These are phyloP conservation scores for Paulownia fortunei DNA, from an alignment of 257 asterid species.

Conservation along the genomic window DNA sequence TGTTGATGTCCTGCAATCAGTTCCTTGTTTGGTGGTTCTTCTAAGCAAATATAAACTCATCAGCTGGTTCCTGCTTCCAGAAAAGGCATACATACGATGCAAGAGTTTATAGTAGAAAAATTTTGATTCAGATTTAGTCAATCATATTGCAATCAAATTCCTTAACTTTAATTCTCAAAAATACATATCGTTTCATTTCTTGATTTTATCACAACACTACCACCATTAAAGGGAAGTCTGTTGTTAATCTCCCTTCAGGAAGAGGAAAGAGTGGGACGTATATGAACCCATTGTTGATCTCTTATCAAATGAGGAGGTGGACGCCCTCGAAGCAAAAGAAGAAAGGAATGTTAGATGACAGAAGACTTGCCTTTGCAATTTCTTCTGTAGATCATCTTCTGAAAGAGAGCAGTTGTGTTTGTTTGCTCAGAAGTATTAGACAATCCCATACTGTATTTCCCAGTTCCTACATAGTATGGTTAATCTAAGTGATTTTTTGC, in stretches of 20 bases:
- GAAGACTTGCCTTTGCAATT: neutral
- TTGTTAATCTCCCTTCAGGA: conserved; percentile 45
- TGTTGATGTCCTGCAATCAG: neutral
- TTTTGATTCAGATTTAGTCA: neutral
- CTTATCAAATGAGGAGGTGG: conserved; percentile 82
- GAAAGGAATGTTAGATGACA: conserved; percentile 60
- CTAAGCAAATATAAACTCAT: neutral
- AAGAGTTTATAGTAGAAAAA: neutral
- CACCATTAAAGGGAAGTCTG: neutral
- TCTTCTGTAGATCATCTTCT: neutral
- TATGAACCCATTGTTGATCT: conserved; percentile 85
- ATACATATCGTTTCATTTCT: neutral
- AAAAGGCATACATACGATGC: neutral
- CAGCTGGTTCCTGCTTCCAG: neutral
- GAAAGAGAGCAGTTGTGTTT: neutral
- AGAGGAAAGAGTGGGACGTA: conserved; percentile 86
- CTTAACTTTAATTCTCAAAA: too few species aligned
- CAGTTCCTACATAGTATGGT: too few species aligned
- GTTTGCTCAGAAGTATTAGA: neutral
- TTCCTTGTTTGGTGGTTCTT: too few species aligned
- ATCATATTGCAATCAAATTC: too few species aligned
- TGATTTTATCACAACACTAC: neutral
- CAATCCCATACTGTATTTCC: neutral
- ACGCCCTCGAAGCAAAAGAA: conserved; percentile 86
- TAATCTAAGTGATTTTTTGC: too few species aligned